Base-by-base conservation (phyloP, 306 rosid species). In the Myrica gale region DNA sequence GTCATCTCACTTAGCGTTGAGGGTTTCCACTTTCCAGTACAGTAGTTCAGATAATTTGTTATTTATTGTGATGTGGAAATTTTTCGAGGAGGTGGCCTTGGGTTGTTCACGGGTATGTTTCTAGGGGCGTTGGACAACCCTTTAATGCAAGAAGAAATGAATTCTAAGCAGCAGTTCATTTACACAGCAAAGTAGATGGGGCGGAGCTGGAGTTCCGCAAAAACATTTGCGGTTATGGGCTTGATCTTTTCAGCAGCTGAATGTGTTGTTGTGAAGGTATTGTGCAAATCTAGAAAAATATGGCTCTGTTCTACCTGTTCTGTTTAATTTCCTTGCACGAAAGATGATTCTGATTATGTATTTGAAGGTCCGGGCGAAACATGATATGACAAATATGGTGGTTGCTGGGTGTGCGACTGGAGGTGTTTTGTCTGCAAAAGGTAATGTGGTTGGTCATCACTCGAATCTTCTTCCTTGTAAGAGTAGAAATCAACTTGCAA, bases 221-320 rank as follows among this genome's bases (percentile, higher is more conserved):
- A 92, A 88, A 89, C 96, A 77, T 95, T 95, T 92, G 97, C 96
- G 71, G 90, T 95, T 21, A 95, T 95, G 99, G 99, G 97, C 71
- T 85, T 90, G 0, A 45, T 89, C 66, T 95, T 95, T 90, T 95
- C 99, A 54, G 97, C 99, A 58, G 92, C 97, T 1, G 97, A 95
- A 79, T 95, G 99, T 81, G 96, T 84, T 79, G 91, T 95, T 37
- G 99, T 92, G 84, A 84, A 95, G 97, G 97, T 92, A 71, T 66
- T 13, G 32, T 19, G 55, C 73, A 44, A 8, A 61, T 53, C 45
- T 46, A 44, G 52, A 71, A 56, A 39, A 76, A 69, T 74, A 26
- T 71, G 1, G 19, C 79, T 79, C 73, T 56, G 46, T 71, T 61
- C 42, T 9, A 16, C 56, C 13, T 32, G 0, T 37, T 43, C n/a